Conservation (phyloP, 371 early-diverging fungal species). For the Rhizopus sp. region DNA sequence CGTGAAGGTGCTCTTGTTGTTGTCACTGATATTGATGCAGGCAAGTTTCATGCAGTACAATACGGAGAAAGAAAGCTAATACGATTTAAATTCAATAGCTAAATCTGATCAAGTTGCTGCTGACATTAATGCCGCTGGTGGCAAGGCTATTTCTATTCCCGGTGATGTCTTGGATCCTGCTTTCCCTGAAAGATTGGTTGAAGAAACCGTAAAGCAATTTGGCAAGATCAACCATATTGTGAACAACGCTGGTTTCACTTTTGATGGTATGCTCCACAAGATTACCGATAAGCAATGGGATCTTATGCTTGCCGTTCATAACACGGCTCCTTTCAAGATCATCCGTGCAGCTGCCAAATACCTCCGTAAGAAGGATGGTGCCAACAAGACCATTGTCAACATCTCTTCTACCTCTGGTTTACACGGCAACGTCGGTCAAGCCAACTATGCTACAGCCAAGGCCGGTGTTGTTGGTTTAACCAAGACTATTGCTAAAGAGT, state of each 20-base stretch:
- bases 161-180: slow-evolving; percentile 57
- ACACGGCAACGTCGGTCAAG: slow-evolving; percentile 71
- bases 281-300: slow-evolving; percentile 72
- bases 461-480: slow-evolving; percentile 61
- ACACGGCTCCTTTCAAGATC: slow-evolving; percentile 71
- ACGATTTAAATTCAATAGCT: slow-evolving; percentile 20
- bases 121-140: slow-evolving; percentile 60
- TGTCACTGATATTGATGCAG: slow-evolving; percentile 64
- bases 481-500: slow-evolving; percentile 66
- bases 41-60: slow-evolving; percentile 7
- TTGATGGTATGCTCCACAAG: slow-evolving; percentile 73
- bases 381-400: slow-evolving; percentile 58
- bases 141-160: slow-evolving; percentile 61
- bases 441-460: slow-evolving; percentile 64
- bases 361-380: slow-evolving; percentile 56
- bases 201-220: slow-evolving; percentile 60
- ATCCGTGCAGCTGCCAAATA: slow-evolving; percentile 67
- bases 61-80: neutral
- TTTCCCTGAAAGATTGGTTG: slow-evolving; percentile 63
- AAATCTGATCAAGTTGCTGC: slow-evolving; percentile 63
- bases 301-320: slow-evolving; percentile 67
- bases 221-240: slow-evolving; percentile 74
- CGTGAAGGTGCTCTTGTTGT: slow-evolving; percentile 80
- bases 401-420: slow-evolving; percentile 70
- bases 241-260: slow-evolving; percentile 76